Conservation (phyloP, 2,329 filamentous ascomycete genomes). For the Hypoxylon sp. region DNA sequence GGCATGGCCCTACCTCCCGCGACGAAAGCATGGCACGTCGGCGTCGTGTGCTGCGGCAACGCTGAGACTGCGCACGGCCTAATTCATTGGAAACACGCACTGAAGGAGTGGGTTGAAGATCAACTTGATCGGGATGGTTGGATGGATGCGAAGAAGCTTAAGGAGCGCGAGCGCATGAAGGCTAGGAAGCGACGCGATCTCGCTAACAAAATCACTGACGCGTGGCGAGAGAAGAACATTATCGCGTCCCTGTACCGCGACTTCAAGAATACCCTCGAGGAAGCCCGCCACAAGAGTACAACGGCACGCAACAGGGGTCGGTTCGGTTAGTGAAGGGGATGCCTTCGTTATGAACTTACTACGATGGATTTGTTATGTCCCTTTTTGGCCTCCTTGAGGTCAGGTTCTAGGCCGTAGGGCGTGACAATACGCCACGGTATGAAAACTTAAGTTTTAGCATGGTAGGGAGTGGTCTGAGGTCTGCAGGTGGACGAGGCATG, state of each 20-base stretch:
- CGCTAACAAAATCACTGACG: conserved; percentile 73
- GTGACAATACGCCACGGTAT: not conserved
- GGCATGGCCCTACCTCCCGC: conserved; percentile 53
- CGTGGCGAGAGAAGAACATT: conserved; percentile 70
- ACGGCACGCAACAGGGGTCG: conserved; percentile 40
- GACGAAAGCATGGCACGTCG: conserved; percentile 58
- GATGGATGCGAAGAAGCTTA: conserved; percentile 67
- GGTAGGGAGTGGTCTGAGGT: not conserved
- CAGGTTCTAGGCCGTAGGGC: not conserved
- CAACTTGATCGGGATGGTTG: conserved; percentile 71
- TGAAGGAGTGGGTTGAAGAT: conserved; percentile 78
- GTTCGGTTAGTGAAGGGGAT: conserved; percentile 13
- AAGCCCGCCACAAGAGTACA: conserved; percentile 63
- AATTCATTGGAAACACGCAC: conserved; percentile 79
- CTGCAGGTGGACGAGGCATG: not conserved
- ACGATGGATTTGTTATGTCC: not conserved
- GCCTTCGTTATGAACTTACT: not conserved
- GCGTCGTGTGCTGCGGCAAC: conserved; percentile 58
- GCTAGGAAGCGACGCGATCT: conserved; percentile 69
- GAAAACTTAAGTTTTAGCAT: not conserved
- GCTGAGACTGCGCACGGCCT: conserved; percentile 78
- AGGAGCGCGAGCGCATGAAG: conserved; percentile 72
- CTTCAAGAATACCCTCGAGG: conserved; percentile 73
- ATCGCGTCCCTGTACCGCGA: conserved; percentile 72
- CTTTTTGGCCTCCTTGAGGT: not conserved